Conservation (phyloP, 23 red algal genomes). For the Gracilaria gracilis region DNA sequence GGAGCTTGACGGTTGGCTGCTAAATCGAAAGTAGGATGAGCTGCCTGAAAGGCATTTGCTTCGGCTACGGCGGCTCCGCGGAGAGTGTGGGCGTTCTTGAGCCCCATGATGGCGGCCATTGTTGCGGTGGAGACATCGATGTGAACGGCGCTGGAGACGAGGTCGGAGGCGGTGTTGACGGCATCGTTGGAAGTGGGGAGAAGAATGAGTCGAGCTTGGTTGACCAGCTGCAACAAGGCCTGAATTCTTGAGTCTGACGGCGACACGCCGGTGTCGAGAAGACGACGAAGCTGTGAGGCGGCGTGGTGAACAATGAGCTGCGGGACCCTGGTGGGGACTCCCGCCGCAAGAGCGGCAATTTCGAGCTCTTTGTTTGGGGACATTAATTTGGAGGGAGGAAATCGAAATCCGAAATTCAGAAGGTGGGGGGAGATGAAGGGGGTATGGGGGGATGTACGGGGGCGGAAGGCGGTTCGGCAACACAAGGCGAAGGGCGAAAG, state of each 20-base stretch:
- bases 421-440: conserved; percentile 24
- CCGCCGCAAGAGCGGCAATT: conserved; percentile 44
- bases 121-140: conserved; percentile 63
- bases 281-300: conserved; percentile 45
- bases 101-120: conserved; percentile 65
- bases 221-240: conserved; percentile 61
- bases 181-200: conserved; percentile 66
- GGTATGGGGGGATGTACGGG: background rate
- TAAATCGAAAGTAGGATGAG: conserved; percentile 16
- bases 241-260: conserved; percentile 49
- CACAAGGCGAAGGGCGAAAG: background rate
- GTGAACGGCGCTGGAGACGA: conserved; percentile 55
- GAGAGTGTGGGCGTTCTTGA: conserved; percentile 55
- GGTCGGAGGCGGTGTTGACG: conserved; percentile 32
- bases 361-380: conserved; percentile 52
- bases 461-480: background rate
- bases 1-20: background rate
- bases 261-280: conserved; percentile 55
- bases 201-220: conserved; percentile 54
- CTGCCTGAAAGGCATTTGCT: conserved; percentile 16
- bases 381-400: conserved; percentile 37
- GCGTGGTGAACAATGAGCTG: conserved; percentile 73
- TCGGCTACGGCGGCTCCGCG: conserved; percentile 50
- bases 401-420: conserved; percentile 39
- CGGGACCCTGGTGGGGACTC: conserved; percentile 56